Base-by-base conservation (phyloP, 2,329 filamentous ascomycete genomes). In the Fonsecaea nubica region DNA sequence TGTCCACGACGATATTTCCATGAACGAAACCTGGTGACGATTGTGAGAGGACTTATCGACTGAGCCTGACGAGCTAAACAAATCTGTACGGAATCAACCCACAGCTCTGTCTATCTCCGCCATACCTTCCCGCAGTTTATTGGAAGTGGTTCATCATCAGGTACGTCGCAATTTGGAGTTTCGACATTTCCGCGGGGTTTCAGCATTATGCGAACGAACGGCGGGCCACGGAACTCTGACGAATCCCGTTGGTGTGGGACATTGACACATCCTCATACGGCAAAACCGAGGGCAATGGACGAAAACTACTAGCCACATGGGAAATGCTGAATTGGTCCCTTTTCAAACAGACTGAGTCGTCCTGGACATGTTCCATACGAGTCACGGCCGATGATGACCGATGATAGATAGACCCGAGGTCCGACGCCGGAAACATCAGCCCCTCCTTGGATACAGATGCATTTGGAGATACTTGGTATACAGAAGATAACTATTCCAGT, bases 381-480 rank as follows among this genome's bases (percentile, higher is more conserved):
- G 45, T 21, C 45, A 48, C 45, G 45, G 45, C 21, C 25, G 45
- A 50, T 50, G 45, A 50, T 21, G 25, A 25, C 45, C 45, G 45
- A 50, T 50, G 18, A 50, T 50, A 50, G 45, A 32, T 4, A 32
- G 30, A 50, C 45, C 45, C 45, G 45, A 50, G 45, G 45, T 50
- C 45, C 45, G 45, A 50, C 10, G 45, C 21, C 18, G 45, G 45
- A 45, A n/a, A 38, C 3, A n/a, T 45, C 40, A 45, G 10, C 45
- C 25, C 45, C 45, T 50, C 45, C 18, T 21, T 21, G 18, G 30
- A 25, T 12, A 50, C 4, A 15, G 10, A 32, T 32, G 30, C 30
- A 32, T 32, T 32, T 32, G 30, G 30, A 32, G 30, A 32, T 32
- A 32, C 30, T 5, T n/a, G 18, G 40, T 18, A 45, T 45, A 45